Evolutionary conservation across 139 green algal genomes (phyloP), one percentile per base, ranked within the genome.

Genomic region (Chlamydomonas urium): DNA sequence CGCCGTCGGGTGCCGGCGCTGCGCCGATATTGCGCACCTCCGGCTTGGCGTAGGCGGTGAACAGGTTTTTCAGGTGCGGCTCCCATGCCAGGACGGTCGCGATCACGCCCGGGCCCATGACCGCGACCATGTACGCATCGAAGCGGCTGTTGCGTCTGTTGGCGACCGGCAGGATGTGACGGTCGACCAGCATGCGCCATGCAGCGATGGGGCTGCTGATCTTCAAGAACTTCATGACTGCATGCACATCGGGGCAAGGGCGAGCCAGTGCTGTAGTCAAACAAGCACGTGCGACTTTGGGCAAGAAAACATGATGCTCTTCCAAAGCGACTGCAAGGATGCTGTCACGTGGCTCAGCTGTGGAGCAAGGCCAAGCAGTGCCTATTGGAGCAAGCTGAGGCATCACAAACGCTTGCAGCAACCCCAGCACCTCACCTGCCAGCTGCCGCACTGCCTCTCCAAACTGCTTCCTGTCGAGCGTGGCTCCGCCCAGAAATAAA

Each of bases 171-270:
- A 82, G 63, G 1, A 89, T 66, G 70, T 89, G 84, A 1, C 76
- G 48, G 68, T 89, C 78, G 0, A 89, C 63, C 28, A 89, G 63
- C 34, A 89, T 74, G 24, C 74, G 59, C 84, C 84, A 89, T 0
- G 81, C 78, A 21, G 72, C 75, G 28, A 72, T 73, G 34, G 73
- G 71, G 34, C 63, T 77, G 42, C 58, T 75, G 67, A 89, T 86
- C 37, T 83, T 81, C 17, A 53, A 37, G 62, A 81, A 89, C 70
- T 84, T 85, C 32, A 37, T 29, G 32, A 77, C 70, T 19, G 75
- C 77, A 37, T n/a, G n/a, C n/a, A n/a, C n/a, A 83, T 56, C 45
- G 42, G 42, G 14, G 14, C 42, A 50, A 50, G 42, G 42, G 42
- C 14, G 42, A 14, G n/a, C n/a, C n/a, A n/a, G n/a, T n/a, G n/a